Conservation (phyloP, 805 yeast species). For the Schizosaccharomyces japonicus region DNA sequence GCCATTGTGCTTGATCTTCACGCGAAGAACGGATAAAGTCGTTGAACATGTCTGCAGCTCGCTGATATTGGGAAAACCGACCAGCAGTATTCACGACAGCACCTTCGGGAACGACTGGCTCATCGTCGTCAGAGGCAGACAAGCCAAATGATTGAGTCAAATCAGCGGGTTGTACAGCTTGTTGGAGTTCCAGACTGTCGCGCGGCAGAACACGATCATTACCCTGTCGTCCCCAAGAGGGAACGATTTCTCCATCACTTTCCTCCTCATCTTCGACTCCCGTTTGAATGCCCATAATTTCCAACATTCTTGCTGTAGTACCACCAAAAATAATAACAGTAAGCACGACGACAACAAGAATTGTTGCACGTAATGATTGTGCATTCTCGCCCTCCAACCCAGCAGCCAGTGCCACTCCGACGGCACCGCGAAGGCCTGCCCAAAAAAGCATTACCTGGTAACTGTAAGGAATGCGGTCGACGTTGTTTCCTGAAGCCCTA, state of each 20-base stretch:
- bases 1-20: slow-evolving; percentile 74
- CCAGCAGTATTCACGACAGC: not conserved
- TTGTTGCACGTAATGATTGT: slow-evolving; percentile 73
- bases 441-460: slow-evolving; percentile 98
- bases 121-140: not conserved
- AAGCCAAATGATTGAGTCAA: not conserved
- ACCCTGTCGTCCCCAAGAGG: slow-evolving; percentile 18
- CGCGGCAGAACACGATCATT: slow-evolving; percentile 2
- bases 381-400: slow-evolving; percentile 89
- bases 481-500: slow-evolving; percentile 29
- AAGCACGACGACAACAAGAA: slow-evolving; percentile 81
- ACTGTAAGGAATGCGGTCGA: slow-evolving; percentile 80
- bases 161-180: slow-evolving; percentile 8
- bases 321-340: slow-evolving; percentile 96
- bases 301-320: slow-evolving; percentile 94
- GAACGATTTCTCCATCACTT: slow-evolving; percentile 86
- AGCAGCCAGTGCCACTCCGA: slow-evolving; percentile 95
- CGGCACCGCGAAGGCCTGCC: slow-evolving; percentile 98
- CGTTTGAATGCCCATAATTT: slow-evolving; percentile 71
- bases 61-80: slow-evolving; percentile 4
- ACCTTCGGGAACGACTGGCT: not conserved
- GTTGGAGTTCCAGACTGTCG: slow-evolving; percentile 3
- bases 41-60: slow-evolving; percentile 6
- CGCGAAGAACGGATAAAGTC: slow-evolving; percentile 14
- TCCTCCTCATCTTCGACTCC: slow-evolving; percentile 64